Percentiles rank a stretch among this genome's conserved stretches.
Evolutionary conservation across 140 eudicot species (phyloP).

Genomic region (Erigeron philadelphicus): DNA sequence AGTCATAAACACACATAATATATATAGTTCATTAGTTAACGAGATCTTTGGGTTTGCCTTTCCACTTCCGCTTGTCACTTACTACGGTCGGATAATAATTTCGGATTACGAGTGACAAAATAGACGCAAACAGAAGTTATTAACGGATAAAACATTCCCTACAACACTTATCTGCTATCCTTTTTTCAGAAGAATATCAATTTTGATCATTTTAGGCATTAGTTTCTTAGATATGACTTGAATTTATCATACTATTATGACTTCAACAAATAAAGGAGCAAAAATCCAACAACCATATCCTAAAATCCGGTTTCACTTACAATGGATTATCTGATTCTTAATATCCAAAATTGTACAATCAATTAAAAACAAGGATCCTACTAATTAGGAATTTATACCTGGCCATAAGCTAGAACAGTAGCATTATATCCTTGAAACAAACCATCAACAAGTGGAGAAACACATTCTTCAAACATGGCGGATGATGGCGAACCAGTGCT

Average conservation of each 20-base stretch:
- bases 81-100: not conserved
- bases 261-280: no score
- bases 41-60: not conserved
- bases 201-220: no score
- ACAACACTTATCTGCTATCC: no score
- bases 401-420: slow-evolving; percentile 98
- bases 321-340: not conserved
- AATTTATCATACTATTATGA: no score
- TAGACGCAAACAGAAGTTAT: not conserved
- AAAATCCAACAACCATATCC: not conserved
- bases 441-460: slow-evolving; percentile 95
- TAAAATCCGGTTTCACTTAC: not conserved
- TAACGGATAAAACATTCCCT: no score
- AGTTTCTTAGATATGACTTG: no score
- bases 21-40: not conserved
- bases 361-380: not conserved
- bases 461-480: slow-evolving; percentile 86
- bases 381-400: slow-evolving; percentile 41
- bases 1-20: no score
- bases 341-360: not conserved
- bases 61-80: not conserved
- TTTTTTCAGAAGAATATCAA: no score
- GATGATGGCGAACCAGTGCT: slow-evolving; percentile 77
- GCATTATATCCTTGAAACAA: slow-evolving; percentile 97
- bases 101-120: not conserved